Evolutionary conservation across 192 early-diverging fungal genomes (phyloP).

Genomic region (Chytriomyces confervae): DNA sequence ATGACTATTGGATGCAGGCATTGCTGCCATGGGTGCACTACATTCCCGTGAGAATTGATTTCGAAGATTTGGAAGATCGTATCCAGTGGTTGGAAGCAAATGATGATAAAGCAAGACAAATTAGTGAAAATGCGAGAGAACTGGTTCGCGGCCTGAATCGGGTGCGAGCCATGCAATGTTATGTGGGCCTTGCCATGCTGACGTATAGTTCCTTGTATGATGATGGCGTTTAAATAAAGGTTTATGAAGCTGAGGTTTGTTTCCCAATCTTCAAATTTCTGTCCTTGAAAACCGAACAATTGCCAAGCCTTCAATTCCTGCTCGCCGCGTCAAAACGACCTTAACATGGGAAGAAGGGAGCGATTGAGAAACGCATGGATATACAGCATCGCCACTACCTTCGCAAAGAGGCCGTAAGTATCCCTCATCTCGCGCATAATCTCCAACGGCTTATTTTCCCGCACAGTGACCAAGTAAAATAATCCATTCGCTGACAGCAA

Average conservation of each 20-base stretch:
- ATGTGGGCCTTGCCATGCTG: constrained; percentile 12
- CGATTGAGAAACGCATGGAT: neutral
- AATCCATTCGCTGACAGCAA: constrained; percentile 73
- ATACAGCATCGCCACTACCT: constrained; percentile 20
- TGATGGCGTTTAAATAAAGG: too few relatives aligned
- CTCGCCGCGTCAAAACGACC: constrained; percentile 41
- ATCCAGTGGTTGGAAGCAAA: constrained; percentile 14
- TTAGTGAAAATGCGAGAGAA: constrained; percentile 7
- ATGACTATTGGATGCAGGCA: neutral
- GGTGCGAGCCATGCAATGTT: constrained; percentile 6
- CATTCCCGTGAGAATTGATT: constrained; percentile 14
- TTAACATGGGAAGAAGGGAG: neutral
- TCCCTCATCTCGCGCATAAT: constrained; percentile 67
- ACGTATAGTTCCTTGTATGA: neutral
- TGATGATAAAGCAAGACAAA: constrained; percentile 12
- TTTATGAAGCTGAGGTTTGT: constrained; percentile 3
- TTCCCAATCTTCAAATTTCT: neutral
- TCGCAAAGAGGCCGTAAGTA: constrained; percentile 48
- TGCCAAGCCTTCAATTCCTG: constrained; percentile 43
- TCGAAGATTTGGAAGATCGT: constrained; percentile 27
- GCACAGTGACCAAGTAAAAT: constrained; percentile 86
- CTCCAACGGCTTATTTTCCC: constrained; percentile 85
- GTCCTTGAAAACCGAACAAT: constrained; percentile 38
- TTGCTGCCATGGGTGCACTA: neutral
- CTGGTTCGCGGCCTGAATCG: neutral